phyloP scores from a whole-genome alignment of 257 asterid genomes.

The Linaria vulgaris region DNA sequence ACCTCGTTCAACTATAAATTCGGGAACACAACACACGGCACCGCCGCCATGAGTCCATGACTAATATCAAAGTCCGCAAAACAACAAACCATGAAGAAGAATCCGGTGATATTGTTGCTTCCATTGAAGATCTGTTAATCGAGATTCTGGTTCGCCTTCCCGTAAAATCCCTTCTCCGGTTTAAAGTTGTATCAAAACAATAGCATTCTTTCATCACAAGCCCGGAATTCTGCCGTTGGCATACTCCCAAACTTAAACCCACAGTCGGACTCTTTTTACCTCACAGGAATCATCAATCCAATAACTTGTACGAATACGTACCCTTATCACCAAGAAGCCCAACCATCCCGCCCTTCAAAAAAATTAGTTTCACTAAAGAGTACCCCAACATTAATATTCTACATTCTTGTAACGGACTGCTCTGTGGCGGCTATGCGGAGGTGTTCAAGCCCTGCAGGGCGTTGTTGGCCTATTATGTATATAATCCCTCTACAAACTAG shows the following conservation, averaged over 20 bases:
- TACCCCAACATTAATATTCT: slow-evolving; percentile 4
- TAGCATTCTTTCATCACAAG: slow-evolving; percentile 29
- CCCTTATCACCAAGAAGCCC: not conserved
- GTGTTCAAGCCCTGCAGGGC: too few species aligned
- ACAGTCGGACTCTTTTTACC: not conserved
- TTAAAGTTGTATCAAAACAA: slow-evolving; percentile 29
- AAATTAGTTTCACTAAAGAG: not conserved
- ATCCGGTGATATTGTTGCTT: slow-evolving; percentile 22
- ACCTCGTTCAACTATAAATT: too few species aligned
- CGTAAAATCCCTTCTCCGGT: slow-evolving; percentile 23
- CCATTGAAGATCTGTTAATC: slow-evolving; percentile 28
- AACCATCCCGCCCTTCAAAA: not conserved
- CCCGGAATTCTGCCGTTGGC: slow-evolving; percentile 16
- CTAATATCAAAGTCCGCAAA: not conserved
- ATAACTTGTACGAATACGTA: not conserved
- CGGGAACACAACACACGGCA: too few species aligned
- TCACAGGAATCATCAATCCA: not conserved
- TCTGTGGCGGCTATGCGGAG: slow-evolving; percentile 16
- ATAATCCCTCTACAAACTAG: slow-evolving; percentile 2
- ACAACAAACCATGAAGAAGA: not conserved
- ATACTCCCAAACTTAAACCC: not conserved
- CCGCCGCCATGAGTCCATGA: too few species aligned
- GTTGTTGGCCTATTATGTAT: slow-evolving; percentile 9
- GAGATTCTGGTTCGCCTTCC: slow-evolving; percentile 30
- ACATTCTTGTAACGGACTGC: slow-evolving; percentile 35